phyloP scores from a whole-genome alignment of 2,329 filamentous ascomycete genomes.

The Colletotrichum sp. region DNA sequence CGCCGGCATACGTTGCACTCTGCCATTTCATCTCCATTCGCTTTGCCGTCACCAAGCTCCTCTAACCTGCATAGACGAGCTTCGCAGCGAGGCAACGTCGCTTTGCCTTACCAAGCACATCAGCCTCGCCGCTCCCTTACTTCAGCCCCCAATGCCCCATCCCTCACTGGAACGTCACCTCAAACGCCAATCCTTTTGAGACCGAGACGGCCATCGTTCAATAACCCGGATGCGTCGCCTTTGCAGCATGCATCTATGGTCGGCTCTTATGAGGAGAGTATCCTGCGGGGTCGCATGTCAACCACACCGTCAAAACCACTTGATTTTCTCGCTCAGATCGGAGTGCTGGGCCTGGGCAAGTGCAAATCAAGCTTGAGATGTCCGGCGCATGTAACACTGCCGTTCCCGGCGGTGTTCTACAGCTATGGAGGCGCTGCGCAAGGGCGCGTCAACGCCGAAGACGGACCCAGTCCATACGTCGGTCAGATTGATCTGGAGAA shows the following conservation, averaged over 20 bases:
- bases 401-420: constrained; percentile 96
- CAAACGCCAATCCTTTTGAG: constrained; percentile 57
- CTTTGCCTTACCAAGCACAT: constrained; percentile 76
- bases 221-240: constrained; percentile 72
- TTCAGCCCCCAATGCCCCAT: constrained; percentile 54
- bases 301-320: constrained; percentile 92
- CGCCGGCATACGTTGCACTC: constrained; percentile 78
- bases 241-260: constrained; percentile 94
- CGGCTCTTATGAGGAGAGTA: constrained; percentile 97
- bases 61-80: constrained; percentile 20
- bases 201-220: constrained; percentile 72
- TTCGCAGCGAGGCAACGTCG: constrained; percentile 61
- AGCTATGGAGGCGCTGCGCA: constrained; percentile 77
- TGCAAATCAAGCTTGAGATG: constrained; percentile 87
- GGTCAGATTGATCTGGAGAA: constrained; percentile 92
- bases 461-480: constrained; percentile 95
- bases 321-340: constrained; percentile 93
- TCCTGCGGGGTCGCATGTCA: constrained; percentile 93
- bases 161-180: constrained; percentile 46
- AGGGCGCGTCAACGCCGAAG: constrained; percentile 70
- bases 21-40: constrained; percentile 52
- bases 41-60: constrained; percentile 41
- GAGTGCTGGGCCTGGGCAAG: constrained; percentile 86
- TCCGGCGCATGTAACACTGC: constrained; percentile 86
- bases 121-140: constrained; percentile 79